A percentile compares a stretch with the other conserved stretches of the same genome.
Conservation (phyloP, 192 early-diverging fungal species). For the Rhizophagus sp. region DNA sequence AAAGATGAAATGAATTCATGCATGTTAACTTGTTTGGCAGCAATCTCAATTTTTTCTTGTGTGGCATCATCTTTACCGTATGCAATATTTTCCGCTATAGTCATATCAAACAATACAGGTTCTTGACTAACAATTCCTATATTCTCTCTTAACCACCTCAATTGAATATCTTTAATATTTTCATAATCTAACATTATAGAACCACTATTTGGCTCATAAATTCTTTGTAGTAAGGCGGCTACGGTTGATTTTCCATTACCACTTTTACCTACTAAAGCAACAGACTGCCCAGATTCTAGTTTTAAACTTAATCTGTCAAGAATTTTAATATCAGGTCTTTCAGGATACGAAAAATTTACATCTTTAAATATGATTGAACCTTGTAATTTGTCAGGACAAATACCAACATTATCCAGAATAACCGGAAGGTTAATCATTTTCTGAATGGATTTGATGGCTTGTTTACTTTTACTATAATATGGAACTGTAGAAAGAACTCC, state of each 20-base stretch:
- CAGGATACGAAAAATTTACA: slow-evolving; percentile 70
- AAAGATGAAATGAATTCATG: slow-evolving; percentile 63
- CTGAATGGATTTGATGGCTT: slow-evolving; percentile 10
- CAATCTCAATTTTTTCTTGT: slow-evolving; percentile 63
- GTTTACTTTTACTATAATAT: slow-evolving; percentile 25
- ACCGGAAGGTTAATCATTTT: slow-evolving; percentile 7
- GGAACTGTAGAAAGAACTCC: background rate
- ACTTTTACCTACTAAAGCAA: slow-evolving; percentile 35
- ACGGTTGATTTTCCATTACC: slow-evolving; percentile 73
- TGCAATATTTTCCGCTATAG: slow-evolving; percentile 69
- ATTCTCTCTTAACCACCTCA: slow-evolving; percentile 61
- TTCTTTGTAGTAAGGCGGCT: slow-evolving; percentile 62
- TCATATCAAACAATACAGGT: slow-evolving; percentile 67
- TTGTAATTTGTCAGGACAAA: slow-evolving; percentile 30
- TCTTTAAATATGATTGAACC: slow-evolving; percentile 58
- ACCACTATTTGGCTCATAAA: slow-evolving; percentile 67
- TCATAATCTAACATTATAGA: slow-evolving; percentile 60
- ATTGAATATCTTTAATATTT: slow-evolving; percentile 56
- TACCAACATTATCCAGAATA: background rate
- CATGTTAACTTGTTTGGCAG: slow-evolving; percentile 74
- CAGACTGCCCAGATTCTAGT: slow-evolving; percentile 47
- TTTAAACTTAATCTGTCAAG: slow-evolving; percentile 55
- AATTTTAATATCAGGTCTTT: slow-evolving; percentile 54
- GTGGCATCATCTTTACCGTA: slow-evolving; percentile 61
- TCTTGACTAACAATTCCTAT: slow-evolving; percentile 74